These are phyloP conservation scores for Dionaea muscipula DNA, from an alignment of 179 eudicot species.

Conservation along the genomic window DNA sequence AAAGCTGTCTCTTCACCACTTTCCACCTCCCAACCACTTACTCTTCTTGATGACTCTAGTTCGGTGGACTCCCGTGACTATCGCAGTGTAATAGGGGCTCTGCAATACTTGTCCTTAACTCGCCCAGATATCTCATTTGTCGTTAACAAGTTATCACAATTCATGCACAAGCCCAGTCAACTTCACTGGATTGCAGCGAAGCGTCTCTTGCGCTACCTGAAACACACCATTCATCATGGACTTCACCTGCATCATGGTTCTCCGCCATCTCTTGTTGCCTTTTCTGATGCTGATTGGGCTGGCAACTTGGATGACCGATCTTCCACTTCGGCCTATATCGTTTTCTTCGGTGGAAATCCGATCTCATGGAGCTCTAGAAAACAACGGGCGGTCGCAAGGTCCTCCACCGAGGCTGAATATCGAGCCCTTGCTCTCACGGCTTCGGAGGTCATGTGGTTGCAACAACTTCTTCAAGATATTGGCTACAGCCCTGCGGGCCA, in stretches of 20 bases:
- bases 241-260: too few relatives aligned
- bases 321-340: too few relatives aligned
- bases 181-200: background rate
- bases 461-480: too few relatives aligned
- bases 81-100: background rate
- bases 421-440: background rate
- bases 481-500: too few relatives aligned
- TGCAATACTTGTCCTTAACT: constrained; percentile 2
- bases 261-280: too few relatives aligned
- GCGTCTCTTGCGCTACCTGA: background rate
- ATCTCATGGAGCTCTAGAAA: background rate
- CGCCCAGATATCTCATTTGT: constrained; percentile 6
- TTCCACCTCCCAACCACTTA: too few relatives aligned
- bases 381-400: background rate
- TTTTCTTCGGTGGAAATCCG: background rate
- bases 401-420: background rate
- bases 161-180: too few relatives aligned
- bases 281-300: background rate
- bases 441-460: background rate
- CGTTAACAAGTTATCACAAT: constrained; percentile 6
- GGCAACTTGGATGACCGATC: background rate
- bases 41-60: background rate
- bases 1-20: too few relatives aligned
- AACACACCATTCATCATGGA: background rate
- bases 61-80: background rate